These are phyloP conservation scores for Colletotrichum navitas DNA, from an alignment of 2,329 filamentous ascomycete species.

Conservation along the genomic window DNA sequence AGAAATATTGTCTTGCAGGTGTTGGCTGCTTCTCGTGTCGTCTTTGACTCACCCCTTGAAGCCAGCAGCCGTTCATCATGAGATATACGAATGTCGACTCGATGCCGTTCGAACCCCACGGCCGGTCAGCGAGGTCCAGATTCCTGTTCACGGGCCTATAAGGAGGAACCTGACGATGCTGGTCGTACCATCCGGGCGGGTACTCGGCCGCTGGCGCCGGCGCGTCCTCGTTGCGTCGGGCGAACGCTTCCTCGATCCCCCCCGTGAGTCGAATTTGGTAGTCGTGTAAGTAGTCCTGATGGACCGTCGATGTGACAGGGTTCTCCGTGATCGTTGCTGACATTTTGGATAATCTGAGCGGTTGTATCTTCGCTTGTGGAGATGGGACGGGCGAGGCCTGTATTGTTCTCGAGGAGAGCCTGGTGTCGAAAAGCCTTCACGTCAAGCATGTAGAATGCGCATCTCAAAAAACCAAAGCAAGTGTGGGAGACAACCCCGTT, in stretches of 20 bases:
- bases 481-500: constrained; percentile 15
- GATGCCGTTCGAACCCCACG: constrained; percentile 40
- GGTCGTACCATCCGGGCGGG: constrained; percentile 43
- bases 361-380: neutral
- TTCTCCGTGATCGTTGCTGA: constrained; percentile 35
- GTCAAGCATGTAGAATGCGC: neutral
- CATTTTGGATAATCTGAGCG: constrained; percentile 6
- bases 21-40: neutral
- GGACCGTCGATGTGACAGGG: constrained; percentile 24
- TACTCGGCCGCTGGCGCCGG: constrained; percentile 30
- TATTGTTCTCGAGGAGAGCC: neutral
- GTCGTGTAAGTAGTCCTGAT: constrained; percentile 34
- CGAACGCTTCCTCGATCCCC: constrained; percentile 34
- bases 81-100: constrained; percentile 44
- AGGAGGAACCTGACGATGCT: constrained; percentile 45
- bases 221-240: constrained; percentile 30
- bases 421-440: neutral
- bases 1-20: neutral
- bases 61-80: constrained; percentile 46
- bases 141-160: constrained; percentile 44
- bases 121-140: constrained; percentile 42
- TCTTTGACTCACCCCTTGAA: constrained; percentile 30
- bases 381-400: neutral
- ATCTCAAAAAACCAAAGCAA: constrained; percentile 3
- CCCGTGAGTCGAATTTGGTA: constrained; percentile 39